Evolutionary conservation across 75 land plant species (phyloP), one percentile per base, ranked within the genome.

Genomic region (Selaginella moellendorffii): DNA sequence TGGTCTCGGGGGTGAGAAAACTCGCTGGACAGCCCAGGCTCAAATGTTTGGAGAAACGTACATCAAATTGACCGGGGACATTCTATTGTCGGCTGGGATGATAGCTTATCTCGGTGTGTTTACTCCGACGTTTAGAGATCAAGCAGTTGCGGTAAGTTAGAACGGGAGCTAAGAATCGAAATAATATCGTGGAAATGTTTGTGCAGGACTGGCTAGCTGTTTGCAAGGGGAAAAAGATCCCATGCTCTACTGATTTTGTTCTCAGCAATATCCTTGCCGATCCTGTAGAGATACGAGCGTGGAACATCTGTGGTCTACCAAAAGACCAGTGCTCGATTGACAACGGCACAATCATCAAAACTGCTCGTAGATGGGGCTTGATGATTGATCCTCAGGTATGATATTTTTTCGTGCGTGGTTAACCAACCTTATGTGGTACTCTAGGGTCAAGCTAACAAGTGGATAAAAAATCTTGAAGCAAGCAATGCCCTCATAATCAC

Each of bases 301-400:
- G 73, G 73, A 71, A 71, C 20, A 71, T 71, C 28, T 30, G 51
- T 20, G 73, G 73, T 23, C 53, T 71, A 64, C 73, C 73, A 54
- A 71, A 61, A 30, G 73, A 71, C 53, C 67, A 65, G 61, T 29
- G 42, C 26, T 71, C 73, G 17, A 24, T 71, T 1, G 73, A 71
- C 28, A 71, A 71, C 64, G 73, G 73, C 2, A 63, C 69, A 1
- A 71, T 71, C 0, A 63, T 71, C 1, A 60, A 65, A 29, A 71
- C 26, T 5, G 54, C 67, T 26, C 73, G 73, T 22, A 26, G 73
- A 2, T 71, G 73, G 73, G 59, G 68, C 22, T 31, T 71, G 9
- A 71, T 71, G 73, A 71, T 71, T 54, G 73, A 71, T 54, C 73
- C 73, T 53, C 73, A 71, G 73, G 73, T 71, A 19, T 26, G 36